phyloP scores from a whole-genome alignment of 169 alveolate genomes.

The Plasmodium gallinaceum region DNA sequence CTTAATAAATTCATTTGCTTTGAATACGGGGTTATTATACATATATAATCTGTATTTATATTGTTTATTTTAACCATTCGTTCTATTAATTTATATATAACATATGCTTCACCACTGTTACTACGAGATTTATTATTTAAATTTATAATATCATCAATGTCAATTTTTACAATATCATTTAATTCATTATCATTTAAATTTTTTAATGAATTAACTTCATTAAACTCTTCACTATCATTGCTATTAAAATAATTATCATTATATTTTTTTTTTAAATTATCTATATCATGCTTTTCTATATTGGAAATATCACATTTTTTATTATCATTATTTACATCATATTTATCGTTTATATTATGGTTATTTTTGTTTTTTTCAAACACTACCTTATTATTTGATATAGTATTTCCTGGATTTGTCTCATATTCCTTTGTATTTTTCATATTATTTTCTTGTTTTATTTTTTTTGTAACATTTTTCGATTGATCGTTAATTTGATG shows the following conservation, averaged over 20 bases:
- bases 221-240: background rate
- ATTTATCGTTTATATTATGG: background rate
- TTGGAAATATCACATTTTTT: background rate
- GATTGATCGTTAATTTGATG: background rate
- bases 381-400: background rate
- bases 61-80: constrained; percentile 27
- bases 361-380: background rate
- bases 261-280: background rate
- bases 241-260: background rate
- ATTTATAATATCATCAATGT: constrained; percentile 50
- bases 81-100: constrained; percentile 52
- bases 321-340: background rate
- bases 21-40: constrained; percentile 71
- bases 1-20: constrained; percentile 52
- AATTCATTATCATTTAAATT: constrained; percentile 29
- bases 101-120: constrained; percentile 75
- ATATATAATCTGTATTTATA: constrained; percentile 30
- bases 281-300: background rate
- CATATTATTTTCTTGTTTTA: background rate
- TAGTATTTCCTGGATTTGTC: background rate
- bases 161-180: constrained; percentile 19
- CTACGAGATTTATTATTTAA: constrained; percentile 59
- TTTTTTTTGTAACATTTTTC: background rate
- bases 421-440: background rate
- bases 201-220: background rate